Base-by-base conservation (phyloP, 2,329 filamentous ascomycete species). In the Cytospora schulzeri region DNA sequence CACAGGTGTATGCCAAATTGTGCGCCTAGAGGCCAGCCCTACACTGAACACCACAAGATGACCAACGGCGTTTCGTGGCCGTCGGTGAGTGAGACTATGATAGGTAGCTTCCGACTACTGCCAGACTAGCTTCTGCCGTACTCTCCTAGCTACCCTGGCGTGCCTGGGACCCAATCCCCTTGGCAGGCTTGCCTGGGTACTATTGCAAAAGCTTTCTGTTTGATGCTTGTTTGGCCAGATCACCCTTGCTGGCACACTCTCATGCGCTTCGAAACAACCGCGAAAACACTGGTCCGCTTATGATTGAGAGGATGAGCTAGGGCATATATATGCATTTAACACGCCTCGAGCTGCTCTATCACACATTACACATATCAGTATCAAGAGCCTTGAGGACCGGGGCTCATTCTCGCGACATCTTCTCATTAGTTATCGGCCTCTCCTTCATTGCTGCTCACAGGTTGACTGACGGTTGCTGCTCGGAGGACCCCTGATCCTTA, bases 221-320 rank as follows among this genome's bases (percentile, higher is more conserved):
- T 80, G 78, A 80, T 78, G 75, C 76, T 76, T 80, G 79, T 80
- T 78, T 80, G 73, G 76, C 74, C 72, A 71, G 62, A 68, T 65
- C 67, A 74, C 71, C 74, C 76, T 72, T 76, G 76, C 71, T 73
- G 69, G 70, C 71, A 75, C 71, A 74, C 70, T 75, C 31, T 31
- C 71, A 78, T 76, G 74, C 77, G 74, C 70, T 73, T 73, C 74
- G 73, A 78, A 78, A 78, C 75, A 73, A 72, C 67, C 68, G 62
- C 66, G 28, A 38, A 58, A 60, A 17, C 45, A 31, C 57, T 41
- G 55, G 50, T 28, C 50, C 61, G 51, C 38, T 57, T 31, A 63
- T 60, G 55, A 59, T 62, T 35, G 62, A 60, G 55, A 64, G 62
- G 65, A 56, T 26, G 52, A 31, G 60, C 60, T 62, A 62, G 50